A percentile compares a stretch with the other conserved stretches of the same genome.
phyloP scores from a whole-genome alignment of 2,329 filamentous ascomycete species.

The Penicillium olsonii region DNA sequence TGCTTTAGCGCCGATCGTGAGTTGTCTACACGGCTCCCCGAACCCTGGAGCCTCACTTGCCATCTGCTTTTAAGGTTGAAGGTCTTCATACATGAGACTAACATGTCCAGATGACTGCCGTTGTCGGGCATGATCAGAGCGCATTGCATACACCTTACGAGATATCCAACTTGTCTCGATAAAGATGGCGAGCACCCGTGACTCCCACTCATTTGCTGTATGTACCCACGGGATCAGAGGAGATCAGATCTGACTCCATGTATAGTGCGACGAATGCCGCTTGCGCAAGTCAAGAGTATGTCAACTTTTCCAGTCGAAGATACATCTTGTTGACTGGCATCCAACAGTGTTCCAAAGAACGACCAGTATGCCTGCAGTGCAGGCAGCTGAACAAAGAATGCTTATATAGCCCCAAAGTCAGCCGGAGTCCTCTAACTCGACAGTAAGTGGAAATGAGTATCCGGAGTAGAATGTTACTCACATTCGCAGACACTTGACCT shows the following conservation, averaged over 20 bases:
- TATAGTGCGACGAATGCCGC: slow-evolving; percentile 44
- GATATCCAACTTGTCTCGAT: slow-evolving; percentile 24
- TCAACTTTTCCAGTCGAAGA: not conserved
- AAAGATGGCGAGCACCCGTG: slow-evolving; percentile 43
- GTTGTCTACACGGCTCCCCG: slow-evolving; percentile 16
- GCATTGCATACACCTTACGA: slow-evolving; percentile 28
- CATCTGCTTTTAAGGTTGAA: too few species aligned
- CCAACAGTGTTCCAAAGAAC: slow-evolving; percentile 44
- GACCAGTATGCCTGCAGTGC: slow-evolving; percentile 42
- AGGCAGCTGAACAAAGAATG: slow-evolving; percentile 43
- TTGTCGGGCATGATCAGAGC: slow-evolving; percentile 33
- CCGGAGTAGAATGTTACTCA: slow-evolving; percentile 15
- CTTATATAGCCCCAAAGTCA: slow-evolving; percentile 45
- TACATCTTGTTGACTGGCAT: not conserved
- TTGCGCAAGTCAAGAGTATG: slow-evolving; percentile 42
- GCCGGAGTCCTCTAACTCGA: slow-evolving; percentile 44
- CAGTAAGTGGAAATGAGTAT: slow-evolving; percentile 34
- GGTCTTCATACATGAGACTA: slow-evolving; percentile 21
- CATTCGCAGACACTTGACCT: slow-evolving; percentile 37
- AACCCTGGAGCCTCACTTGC: too few species aligned
- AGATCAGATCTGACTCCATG: slow-evolving; percentile 9
- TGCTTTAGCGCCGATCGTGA: slow-evolving; percentile 38
- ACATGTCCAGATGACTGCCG: slow-evolving; percentile 34
- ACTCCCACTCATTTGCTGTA: slow-evolving; percentile 45
- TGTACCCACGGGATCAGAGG: slow-evolving; percentile 18